phyloP scores from a whole-genome alignment of 306 rosid genomes.

The Alnus glutinosa region DNA sequence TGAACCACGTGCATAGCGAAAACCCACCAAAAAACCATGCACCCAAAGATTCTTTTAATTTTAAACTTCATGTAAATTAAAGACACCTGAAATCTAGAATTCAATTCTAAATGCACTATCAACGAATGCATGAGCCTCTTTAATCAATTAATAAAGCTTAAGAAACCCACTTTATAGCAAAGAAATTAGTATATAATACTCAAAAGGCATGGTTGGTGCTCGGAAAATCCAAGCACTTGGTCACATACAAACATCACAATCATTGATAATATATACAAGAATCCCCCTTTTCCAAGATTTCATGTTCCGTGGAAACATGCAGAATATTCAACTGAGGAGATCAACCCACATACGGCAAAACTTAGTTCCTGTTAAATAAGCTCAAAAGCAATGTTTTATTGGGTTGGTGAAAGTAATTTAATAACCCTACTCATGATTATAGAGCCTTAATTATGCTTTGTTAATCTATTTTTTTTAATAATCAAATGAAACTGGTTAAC shows the following conservation, averaged over 20 bases:
- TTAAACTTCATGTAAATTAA: too few relatives aligned
- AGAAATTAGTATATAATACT: background rate
- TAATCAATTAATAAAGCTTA: background rate
- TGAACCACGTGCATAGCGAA: background rate
- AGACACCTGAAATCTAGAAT: background rate
- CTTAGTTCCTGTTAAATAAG: background rate
- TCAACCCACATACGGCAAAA: background rate
- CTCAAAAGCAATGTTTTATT: background rate
- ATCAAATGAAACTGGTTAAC: background rate
- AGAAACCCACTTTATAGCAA: background rate
- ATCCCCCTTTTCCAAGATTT: background rate
- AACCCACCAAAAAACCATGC: background rate
- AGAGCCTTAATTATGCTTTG: background rate
- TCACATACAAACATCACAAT: slow-evolving; percentile 4
- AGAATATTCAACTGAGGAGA: background rate
- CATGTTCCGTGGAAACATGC: background rate
- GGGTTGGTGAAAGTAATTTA: slow-evolving; percentile 3
- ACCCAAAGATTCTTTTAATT: background rate
- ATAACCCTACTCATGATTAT: background rate
- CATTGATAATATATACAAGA: background rate
- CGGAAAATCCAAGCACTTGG: background rate
- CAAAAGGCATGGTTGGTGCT: background rate
- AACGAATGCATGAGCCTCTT: background rate
- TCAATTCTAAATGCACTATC: background rate
- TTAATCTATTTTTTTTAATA: background rate